A percentile compares a stretch with the other conserved stretches of the same genome.
Conservation (phyloP, 768 basidiomycete species). For the Suillus hirtellus region DNA sequence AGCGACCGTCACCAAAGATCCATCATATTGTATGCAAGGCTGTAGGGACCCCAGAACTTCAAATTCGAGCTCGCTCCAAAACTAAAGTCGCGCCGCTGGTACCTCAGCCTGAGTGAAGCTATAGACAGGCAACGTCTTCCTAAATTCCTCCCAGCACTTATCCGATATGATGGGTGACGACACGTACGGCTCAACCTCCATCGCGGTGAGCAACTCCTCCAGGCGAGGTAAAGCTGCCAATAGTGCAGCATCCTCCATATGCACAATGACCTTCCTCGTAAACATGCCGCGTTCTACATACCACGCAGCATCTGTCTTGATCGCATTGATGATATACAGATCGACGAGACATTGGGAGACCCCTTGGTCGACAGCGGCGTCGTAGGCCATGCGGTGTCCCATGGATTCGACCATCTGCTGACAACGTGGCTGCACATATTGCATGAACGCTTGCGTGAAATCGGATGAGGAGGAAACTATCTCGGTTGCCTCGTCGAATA, state of each 20-base stretch:
- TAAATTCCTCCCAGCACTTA: conserved; percentile 22
- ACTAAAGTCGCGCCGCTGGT: background rate
- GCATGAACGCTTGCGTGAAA: conserved; percentile 18
- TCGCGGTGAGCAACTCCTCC: conserved; percentile 20
- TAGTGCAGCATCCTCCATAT: background rate
- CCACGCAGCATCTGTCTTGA: conserved; percentile 2
- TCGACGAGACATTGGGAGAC: background rate
- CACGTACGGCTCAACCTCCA: conserved; percentile 28
- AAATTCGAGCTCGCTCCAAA: background rate
- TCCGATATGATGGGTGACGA: conserved; percentile 31
- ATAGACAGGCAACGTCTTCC: background rate
- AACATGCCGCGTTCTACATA: conserved; percentile 6
- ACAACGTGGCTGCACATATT: conserved; percentile 25
- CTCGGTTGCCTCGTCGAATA: conserved; percentile 14
- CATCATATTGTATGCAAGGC: background rate
- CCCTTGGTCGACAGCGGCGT: conserved; percentile 21
- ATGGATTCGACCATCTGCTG: conserved; percentile 26
- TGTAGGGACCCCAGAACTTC: background rate
- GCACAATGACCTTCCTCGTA: background rate
- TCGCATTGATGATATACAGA: background rate
- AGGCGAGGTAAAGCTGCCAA: conserved; percentile 20
- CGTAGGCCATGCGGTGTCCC: conserved; percentile 31
- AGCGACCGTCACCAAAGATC: background rate
- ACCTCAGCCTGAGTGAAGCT: background rate
- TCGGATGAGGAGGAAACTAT: conserved; percentile 15